Percentiles rank a stretch among this genome's conserved stretches.
phyloP scores from a whole-genome alignment of 2,329 filamentous ascomycete genomes.

The Orbilia quercus region DNA sequence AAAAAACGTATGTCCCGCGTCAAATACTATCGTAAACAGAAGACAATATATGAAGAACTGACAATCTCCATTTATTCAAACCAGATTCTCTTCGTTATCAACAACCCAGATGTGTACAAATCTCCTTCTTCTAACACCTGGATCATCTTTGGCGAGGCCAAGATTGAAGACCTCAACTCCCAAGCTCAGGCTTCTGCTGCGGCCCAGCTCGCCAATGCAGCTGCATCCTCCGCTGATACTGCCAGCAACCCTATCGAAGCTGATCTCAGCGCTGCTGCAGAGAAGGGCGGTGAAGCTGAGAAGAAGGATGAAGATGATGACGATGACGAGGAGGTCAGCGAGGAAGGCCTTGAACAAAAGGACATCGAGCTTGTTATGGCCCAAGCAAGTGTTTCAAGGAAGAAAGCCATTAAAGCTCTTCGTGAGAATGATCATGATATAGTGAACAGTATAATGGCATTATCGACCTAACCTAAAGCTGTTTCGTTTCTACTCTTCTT shows the following conservation, averaged over 20 bases:
- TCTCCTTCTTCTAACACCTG: conserved; percentile 99
- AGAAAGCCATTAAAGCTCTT: conserved; percentile 98
- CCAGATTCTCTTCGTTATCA: conserved; percentile 99
- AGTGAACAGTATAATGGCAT: conserved; percentile 99
- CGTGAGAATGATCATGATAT: conserved; percentile 99
- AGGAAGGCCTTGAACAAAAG: conserved; percentile 94
- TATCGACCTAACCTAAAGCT: conserved; percentile 63
- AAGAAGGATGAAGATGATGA: conserved; percentile 81
- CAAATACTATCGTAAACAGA: conserved; percentile 2
- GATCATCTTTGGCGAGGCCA: conserved; percentile 96
- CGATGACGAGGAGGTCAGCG: conserved; percentile 94
- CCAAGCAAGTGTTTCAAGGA: conserved; percentile 91
- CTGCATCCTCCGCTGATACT: conserved; percentile 73
- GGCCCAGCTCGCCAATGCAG: conserved; percentile 84
- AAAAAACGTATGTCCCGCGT: conserved; percentile 85
- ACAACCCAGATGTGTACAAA: conserved; percentile 99
- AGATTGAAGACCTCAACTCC: conserved; percentile 99
- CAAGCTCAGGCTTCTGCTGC: conserved; percentile 95
- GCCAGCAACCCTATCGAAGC: conserved; percentile 73
- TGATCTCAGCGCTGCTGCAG: conserved; percentile 72
- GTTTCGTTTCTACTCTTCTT: background rate
- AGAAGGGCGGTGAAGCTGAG: conserved; percentile 75
- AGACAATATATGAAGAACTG: background rate
- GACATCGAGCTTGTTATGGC: conserved; percentile 96
- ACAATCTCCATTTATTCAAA: conserved; percentile 12